Conservation (phyloP, 208 protist genomes). For the Wallacemonas sp. region DNA sequence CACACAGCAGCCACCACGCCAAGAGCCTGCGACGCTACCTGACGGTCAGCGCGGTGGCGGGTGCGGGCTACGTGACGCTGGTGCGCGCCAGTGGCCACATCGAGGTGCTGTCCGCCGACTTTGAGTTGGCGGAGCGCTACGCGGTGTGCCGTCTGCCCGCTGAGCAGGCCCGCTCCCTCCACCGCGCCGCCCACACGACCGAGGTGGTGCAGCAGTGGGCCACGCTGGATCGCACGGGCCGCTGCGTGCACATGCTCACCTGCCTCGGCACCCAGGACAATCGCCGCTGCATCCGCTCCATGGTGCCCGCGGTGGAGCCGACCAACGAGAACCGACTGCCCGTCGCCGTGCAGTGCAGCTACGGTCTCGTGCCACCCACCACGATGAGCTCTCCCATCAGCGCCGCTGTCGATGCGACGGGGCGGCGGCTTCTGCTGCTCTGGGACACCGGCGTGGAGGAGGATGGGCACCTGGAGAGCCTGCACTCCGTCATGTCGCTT, state of each 20-base stretch:
- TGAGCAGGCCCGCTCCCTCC: conserved; percentile 19
- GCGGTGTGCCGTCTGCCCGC: conserved; percentile 44
- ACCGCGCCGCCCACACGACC: conserved; percentile 14
- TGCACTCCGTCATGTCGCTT: conserved; percentile 60
- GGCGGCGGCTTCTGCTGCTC: conserved; percentile 36
- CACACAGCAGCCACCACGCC: neutral
- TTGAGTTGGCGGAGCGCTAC: conserved; percentile 26
- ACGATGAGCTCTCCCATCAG: conserved; percentile 48
- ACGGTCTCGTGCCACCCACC: conserved; percentile 46
- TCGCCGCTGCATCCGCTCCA: conserved; percentile 46
- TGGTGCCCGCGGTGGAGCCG: conserved; percentile 38
- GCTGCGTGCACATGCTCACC: conserved; percentile 62
- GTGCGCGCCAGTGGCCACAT: conserved; percentile 70
- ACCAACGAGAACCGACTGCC: conserved; percentile 26
- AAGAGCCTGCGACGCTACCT: conserved; percentile 32
- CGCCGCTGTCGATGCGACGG: conserved; percentile 41
- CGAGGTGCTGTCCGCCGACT: conserved; percentile 50
- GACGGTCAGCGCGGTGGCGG: conserved; percentile 63
- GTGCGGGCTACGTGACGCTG: conserved; percentile 48
- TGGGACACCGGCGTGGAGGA: conserved; percentile 64
- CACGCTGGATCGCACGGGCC: conserved; percentile 15
- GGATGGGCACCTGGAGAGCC: conserved; percentile 47
- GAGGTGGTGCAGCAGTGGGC: conserved; percentile 46
- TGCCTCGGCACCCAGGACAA: conserved; percentile 42
- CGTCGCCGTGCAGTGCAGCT: conserved; percentile 46